A percentile compares a stretch with the other conserved stretches of the same genome.
Conservation (phyloP, 768 basidiomycete genomes). For the Mycena epipterygia region DNA sequence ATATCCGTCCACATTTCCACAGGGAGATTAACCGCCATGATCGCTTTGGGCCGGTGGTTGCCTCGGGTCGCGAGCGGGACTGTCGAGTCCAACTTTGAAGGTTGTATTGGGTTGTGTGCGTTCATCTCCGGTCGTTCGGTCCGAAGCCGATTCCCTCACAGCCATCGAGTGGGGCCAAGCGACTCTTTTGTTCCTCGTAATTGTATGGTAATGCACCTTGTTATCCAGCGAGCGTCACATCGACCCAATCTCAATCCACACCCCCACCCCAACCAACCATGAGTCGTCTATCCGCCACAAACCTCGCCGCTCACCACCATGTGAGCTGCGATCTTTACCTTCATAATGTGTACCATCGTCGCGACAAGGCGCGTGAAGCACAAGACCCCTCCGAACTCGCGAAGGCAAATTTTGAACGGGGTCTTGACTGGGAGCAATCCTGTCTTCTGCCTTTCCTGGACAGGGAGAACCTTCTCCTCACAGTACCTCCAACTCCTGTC, state of each 20-base stretch:
- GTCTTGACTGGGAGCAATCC: constrained; percentile 59
- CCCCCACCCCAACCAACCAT: constrained; percentile 39
- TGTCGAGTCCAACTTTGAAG: no score
- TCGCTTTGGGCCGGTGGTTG: no score
- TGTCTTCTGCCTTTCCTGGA: constrained; percentile 59
- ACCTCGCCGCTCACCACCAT: constrained; percentile 61
- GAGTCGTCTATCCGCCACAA: constrained; percentile 59
- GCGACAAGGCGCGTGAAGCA: constrained; percentile 7
- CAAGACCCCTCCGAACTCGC: constrained; percentile 46
- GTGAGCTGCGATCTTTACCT: constrained; percentile 62
- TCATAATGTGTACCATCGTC: constrained; percentile 56
- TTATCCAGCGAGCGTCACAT: no score
- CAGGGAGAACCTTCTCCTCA: constrained; percentile 53
- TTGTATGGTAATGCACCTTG: not conserved
- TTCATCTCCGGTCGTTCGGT: no score
- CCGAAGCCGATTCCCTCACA: no score
- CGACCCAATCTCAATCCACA: no score
- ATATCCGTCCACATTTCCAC: constrained; percentile 56
- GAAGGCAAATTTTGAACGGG: constrained; percentile 58
- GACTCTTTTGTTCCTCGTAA: not conserved
- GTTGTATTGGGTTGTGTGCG: no score
- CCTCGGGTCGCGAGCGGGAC: no score
- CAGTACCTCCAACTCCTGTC: constrained; percentile 53
- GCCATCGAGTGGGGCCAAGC: no score
- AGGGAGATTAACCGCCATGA: constrained; percentile 40